phyloP scores from a whole-genome alignment of 2,329 filamentous ascomycete genomes.

The Arthroderma sp. region DNA sequence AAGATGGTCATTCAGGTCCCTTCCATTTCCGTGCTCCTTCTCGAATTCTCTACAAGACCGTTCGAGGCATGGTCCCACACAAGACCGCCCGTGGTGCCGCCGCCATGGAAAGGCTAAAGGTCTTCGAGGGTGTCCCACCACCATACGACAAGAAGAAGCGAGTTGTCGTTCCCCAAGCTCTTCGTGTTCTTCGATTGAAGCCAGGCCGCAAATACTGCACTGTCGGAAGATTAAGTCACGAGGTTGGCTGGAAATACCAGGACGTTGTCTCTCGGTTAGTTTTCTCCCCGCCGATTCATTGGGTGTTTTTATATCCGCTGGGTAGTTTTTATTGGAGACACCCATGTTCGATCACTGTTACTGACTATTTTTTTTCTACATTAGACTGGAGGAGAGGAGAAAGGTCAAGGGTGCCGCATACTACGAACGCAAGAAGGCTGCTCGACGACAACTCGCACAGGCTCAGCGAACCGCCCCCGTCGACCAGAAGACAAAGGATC shows the following conservation, averaged over 20 bases:
- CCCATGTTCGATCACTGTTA: constrained; percentile 1
- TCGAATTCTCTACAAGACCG: constrained; percentile 99
- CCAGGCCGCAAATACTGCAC: constrained; percentile 99
- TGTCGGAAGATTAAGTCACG: constrained; percentile 91
- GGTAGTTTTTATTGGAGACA: neutral
- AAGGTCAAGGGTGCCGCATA: constrained; percentile 99
- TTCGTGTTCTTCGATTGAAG: constrained; percentile 91
- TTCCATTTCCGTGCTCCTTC: constrained; percentile 99
- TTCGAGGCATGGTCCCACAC: constrained; percentile 99
- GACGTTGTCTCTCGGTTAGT: constrained; percentile 95
- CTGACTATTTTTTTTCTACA: constrained; percentile 5
- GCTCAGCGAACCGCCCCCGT: constrained; percentile 85
- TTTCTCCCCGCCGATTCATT: neutral
- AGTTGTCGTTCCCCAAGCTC: constrained; percentile 96
- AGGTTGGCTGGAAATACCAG: constrained; percentile 99
- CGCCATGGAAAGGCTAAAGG: constrained; percentile 96
- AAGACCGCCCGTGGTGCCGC: constrained; percentile 97
- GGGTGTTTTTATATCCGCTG: neutral
- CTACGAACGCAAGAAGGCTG: constrained; percentile 99
- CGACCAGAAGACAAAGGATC: constrained; percentile 73
- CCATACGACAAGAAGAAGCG: constrained; percentile 99
- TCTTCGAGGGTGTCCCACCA: constrained; percentile 97
- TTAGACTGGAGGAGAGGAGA: constrained; percentile 94
- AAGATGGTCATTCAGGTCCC: constrained; percentile 49
- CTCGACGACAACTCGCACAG: constrained; percentile 76